Evolutionary conservation across 2,329 filamentous ascomycete genomes (phyloP).

Genomic region (Cladosporium halotolerans): DNA sequence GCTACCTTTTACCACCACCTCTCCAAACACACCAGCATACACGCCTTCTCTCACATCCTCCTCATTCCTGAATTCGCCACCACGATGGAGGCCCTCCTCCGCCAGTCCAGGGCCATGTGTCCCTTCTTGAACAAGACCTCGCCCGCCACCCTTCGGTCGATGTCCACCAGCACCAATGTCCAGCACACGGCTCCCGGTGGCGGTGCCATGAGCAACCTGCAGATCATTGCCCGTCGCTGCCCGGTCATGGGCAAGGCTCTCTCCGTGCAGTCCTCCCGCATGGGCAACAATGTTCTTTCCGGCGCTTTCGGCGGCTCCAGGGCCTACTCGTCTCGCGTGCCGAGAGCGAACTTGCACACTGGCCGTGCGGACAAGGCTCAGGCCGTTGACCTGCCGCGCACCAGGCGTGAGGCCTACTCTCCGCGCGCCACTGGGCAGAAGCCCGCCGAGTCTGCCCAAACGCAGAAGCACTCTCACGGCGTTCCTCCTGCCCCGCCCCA

Average conservation of each 20-base stretch:
- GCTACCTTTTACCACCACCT: not conserved
- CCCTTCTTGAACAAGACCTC: slow-evolving; percentile 95
- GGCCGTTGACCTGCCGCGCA: slow-evolving; percentile 43
- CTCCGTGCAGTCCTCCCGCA: slow-evolving; percentile 65
- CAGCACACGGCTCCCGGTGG: slow-evolving; percentile 68
- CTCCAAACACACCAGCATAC: not conserved
- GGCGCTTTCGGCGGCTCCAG: slow-evolving; percentile 46
- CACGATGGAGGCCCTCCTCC: slow-evolving; percentile 84
- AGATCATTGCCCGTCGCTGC: slow-evolving; percentile 88
- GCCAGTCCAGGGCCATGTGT: slow-evolving; percentile 94
- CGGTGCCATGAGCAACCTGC: slow-evolving; percentile 93
- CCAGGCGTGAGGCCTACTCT: slow-evolving; percentile 12
- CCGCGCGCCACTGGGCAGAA: slow-evolving; percentile 7
- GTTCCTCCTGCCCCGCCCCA: slow-evolving; percentile 45
- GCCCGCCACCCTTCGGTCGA: slow-evolving; percentile 79
- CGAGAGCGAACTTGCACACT: slow-evolving; percentile 64
- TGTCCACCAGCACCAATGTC: slow-evolving; percentile 66
- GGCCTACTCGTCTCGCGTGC: slow-evolving; percentile 63
- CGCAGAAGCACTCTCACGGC: slow-evolving; percentile 27
- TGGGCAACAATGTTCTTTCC: slow-evolving; percentile 39
- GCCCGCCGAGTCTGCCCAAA: slow-evolving; percentile 15
- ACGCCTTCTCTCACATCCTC: not conserved
- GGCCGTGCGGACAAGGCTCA: slow-evolving; percentile 10
- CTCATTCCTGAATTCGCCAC: slow-evolving; percentile 4
- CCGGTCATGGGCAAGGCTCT: slow-evolving; percentile 98